phyloP scores from a whole-genome alignment of 2,329 filamentous ascomycete genomes.

The Sporothrix protearum region DNA sequence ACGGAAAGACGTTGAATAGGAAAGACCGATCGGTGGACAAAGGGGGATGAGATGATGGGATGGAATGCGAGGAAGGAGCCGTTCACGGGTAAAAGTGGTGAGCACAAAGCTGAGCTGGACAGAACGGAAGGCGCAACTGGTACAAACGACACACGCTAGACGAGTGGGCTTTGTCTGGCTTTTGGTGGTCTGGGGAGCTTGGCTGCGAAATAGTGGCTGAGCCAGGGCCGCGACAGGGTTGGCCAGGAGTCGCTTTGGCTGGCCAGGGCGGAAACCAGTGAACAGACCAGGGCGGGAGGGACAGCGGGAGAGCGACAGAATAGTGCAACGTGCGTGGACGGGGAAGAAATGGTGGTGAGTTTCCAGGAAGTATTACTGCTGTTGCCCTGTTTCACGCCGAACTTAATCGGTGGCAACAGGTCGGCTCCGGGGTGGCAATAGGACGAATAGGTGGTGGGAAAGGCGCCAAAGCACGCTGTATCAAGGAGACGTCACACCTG shows the following conservation, averaged over 20 bases:
- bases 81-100: constrained; percentile 10
- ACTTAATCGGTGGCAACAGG: neutral
- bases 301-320: constrained; percentile 9
- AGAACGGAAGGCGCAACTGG: neutral
- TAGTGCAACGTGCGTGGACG: neutral
- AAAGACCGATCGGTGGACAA: neutral
- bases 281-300: neutral
- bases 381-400: neutral
- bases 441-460: constrained; percentile 4
- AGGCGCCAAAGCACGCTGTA: neutral
- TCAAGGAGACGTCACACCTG: neutral
- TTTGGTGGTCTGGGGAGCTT: neutral
- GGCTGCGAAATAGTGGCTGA: constrained; percentile 4
- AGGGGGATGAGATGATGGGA: neutral
- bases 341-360: neutral
- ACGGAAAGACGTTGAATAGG: neutral
- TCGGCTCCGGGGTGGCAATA: neutral
- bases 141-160: neutral
- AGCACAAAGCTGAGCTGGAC: neutral
- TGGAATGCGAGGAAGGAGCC: constrained; percentile 6
- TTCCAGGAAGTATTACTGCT: too few relatives aligned
- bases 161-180: neutral
- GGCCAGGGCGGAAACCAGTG: neutral
- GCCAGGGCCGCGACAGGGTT: neutral
- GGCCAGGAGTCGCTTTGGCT: too few relatives aligned